Evolutionary conservation across 345 rosid species (phyloP), one percentile per base, ranked within the genome.

Genomic region (Bruguiera parviflora): DNA sequence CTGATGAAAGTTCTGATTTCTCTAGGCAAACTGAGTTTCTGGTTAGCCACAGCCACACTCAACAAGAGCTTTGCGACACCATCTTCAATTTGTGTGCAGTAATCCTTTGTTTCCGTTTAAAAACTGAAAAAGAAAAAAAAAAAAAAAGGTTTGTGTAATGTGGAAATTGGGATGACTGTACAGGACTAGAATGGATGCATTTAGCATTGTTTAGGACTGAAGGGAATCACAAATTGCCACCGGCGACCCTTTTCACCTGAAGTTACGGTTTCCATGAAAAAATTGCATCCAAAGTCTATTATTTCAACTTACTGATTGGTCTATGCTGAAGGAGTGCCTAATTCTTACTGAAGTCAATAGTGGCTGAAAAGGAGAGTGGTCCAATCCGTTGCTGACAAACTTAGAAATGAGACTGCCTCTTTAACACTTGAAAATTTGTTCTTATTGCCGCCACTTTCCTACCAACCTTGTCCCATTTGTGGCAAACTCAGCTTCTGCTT

Each of bases 161-260:
- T 53, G 49, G 60, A 65, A 69, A 53, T 67, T 53, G 71, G 29
- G 29, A 55, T 71, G 29, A 78, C 35, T 65, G 56, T 55, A 67
- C 87, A 89, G 98, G 97, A 51, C 78, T 91, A 31, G 98, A 97
- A 70, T 97, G 97, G 79, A 86, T 93, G 98, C 88, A 89, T 79
- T 85, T 89, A 71, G 91, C 89, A 66, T 61, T 84, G 85, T 93
- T 93, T 78, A 88, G 84, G 78, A 90, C 81, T 58, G 95, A 92
- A 78, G 87, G 87, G 62, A 89, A 86, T 75, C 98, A 89, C 63
- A 81, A 96, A 61, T 78, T 93, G 56, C 98, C 98, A 4, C 98
- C 94, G 19, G 88, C 95, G 2, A 86, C 86, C 28, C 93, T 91
- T 71, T 91, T 96, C 28, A 62, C 98, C 98, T 65, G 98, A 97